A percentile compares a stretch with the other conserved stretches of the same genome.
These are phyloP conservation scores for Parathielavia appendiculata DNA, from an alignment of 495 filamentous ascomycete species.

Conservation along the genomic window DNA sequence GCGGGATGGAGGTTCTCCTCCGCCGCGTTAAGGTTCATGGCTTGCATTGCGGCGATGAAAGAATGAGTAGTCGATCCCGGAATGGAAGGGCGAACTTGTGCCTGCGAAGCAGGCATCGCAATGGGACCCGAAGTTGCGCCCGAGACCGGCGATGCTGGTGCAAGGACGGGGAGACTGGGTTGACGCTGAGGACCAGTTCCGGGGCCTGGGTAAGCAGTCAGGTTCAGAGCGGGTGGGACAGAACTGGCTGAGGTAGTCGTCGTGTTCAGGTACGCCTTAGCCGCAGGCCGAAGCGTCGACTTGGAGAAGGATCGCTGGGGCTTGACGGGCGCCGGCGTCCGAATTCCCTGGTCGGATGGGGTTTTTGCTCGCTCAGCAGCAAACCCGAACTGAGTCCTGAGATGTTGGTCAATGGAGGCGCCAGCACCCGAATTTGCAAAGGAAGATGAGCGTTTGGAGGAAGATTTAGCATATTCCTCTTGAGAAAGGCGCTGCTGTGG, in stretches of 20 bases:
- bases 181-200: background rate
- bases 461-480: background rate
- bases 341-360: background rate
- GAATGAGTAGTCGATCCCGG: conserved; percentile 3
- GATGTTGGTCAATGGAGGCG: background rate
- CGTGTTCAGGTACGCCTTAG: background rate
- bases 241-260: background rate
- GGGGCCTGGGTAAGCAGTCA: conserved; percentile 7
- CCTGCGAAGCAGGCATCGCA: background rate
- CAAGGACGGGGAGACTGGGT: background rate
- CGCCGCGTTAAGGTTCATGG: background rate
- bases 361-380: background rate
- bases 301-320: conserved; percentile 1
- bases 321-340: background rate
- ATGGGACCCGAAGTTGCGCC: background rate
- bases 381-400: too few species aligned
- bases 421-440: background rate
- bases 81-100: background rate
- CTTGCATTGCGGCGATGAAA: conserved; percentile 10
- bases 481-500: background rate
- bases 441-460: background rate
- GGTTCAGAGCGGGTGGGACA: background rate
- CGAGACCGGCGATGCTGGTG: background rate
- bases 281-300: background rate
- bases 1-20: conserved; percentile 9